These are phyloP conservation scores for Acanthochlamys bracteata DNA, from an alignment of 106 monocot species.

Conservation along the genomic window DNA sequence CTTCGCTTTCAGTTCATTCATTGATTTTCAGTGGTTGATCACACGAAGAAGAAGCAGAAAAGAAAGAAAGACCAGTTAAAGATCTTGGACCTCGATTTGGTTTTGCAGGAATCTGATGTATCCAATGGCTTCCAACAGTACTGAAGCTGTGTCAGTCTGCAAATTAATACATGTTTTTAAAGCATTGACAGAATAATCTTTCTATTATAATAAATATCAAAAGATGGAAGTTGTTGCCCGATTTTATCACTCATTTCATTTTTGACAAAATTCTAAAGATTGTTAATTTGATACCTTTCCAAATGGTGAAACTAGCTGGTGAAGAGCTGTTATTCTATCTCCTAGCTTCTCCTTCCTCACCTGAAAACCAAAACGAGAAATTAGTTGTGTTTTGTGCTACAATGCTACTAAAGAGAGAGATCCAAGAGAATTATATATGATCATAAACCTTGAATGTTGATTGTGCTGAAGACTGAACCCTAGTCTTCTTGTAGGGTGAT, in stretches of 20 bases:
- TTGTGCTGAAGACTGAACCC: constrained; percentile 51
- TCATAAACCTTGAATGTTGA: constrained; percentile 59
- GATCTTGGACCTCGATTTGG: constrained; percentile 64
- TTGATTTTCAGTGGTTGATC: background rate
- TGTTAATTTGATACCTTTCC: constrained; percentile 55
- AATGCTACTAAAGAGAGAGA: background rate
- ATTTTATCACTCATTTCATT: no score
- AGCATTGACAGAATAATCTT: no score
- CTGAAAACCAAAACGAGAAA: constrained; percentile 12
- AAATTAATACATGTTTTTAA: constrained; percentile 16
- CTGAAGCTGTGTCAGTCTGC: constrained; percentile 98
- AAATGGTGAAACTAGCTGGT: constrained; percentile 91
- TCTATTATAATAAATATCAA: no score
- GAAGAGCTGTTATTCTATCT: constrained; percentile 80
- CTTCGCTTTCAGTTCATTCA: background rate
- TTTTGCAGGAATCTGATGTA: constrained; percentile 97
- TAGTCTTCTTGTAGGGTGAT: constrained; percentile 72
- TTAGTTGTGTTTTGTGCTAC: background rate
- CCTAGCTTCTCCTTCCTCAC: constrained; percentile 92
- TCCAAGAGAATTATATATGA: constrained; percentile 1
- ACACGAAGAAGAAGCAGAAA: constrained; percentile 17
- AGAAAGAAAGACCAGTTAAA: constrained; percentile 6
- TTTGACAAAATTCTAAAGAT: background rate
- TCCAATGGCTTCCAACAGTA: constrained; percentile 87
- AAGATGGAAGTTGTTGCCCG: background rate